Base-by-base conservation (phyloP, 2,329 filamentous ascomycete genomes). In the Penicillium sp. region DNA sequence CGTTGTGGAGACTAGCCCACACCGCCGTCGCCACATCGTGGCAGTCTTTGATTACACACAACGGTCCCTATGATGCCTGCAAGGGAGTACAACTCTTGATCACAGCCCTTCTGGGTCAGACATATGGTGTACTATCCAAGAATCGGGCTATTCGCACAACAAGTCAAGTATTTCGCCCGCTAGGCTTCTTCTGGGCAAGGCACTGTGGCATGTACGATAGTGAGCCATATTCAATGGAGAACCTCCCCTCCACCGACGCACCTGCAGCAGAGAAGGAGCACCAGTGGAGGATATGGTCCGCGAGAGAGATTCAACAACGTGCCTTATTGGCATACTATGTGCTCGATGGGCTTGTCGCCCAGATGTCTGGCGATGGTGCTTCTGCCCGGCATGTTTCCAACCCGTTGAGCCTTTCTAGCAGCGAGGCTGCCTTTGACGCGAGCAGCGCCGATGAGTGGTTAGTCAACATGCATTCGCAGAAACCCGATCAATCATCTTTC, bases 11-110 rank as follows among this genome's bases (percentile, higher is more conserved):
- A 10, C 64, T 77, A 12, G 74, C 75, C 29, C 74, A 78, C 60
- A 72, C 74, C 13, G 75, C 75, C 23, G 64, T 77, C 16, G 71
- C 75, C 23, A 77, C 75, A 16, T 77, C 74, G 33, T 78, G 75
- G 75, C 74, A 77, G 62, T 70, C 66, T 4, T 52, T 77, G 24
- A 77, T 77, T 13, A 74, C 70, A 8, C 74, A 76, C 41, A 62
- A 63, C 38, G 75, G 74, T 6, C 70, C 72, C 1, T 71, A 76
- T 42, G 75, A 77, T 63, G 58, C 68, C 12, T 76, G 74, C 26
- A 70, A 72, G 44, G 75, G 75, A 2, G 71, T 77, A 1, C 75
- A 78, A 50, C 60, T 78, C 36, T 68, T 78, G 4, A 60, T 76
- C 5, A 75, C 74, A 2, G 73, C 75, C 12, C 61, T 77, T 4